Conservation (phyloP, 163 green algal genomes). For the Chlorella variabilis region DNA sequence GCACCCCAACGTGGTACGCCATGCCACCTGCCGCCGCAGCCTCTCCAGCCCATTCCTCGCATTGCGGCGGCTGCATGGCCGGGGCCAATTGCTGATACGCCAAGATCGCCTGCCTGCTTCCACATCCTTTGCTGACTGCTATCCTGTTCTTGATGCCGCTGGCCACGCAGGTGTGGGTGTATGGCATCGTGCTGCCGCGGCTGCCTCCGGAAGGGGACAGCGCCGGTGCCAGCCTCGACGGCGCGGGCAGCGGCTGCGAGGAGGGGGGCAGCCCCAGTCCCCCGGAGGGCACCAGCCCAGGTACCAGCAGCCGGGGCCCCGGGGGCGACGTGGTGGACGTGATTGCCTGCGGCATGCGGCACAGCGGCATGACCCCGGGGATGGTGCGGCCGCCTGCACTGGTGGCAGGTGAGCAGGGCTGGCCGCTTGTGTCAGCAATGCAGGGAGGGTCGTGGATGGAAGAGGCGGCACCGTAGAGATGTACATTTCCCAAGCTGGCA, state of each 20-base stretch:
- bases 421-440: too few relatives aligned
- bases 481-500: too few relatives aligned
- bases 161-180: constrained; percentile 48
- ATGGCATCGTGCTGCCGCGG: constrained; percentile 77
- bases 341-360: constrained; percentile 47
- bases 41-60: too few relatives aligned
- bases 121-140: too few relatives aligned
- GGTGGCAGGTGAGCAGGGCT: constrained; percentile 52
- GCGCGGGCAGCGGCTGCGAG: neutral
- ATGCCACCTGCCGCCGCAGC: too few relatives aligned
- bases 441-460: too few relatives aligned
- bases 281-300: too few relatives aligned
- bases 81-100: too few relatives aligned
- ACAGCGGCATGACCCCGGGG: constrained; percentile 46
- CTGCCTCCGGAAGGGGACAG: constrained; percentile 11
- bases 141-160: too few relatives aligned
- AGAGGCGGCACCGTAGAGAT: too few relatives aligned
- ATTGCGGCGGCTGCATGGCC: neutral
- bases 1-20: constrained; percentile 24
- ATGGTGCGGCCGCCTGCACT: constrained; percentile 74
- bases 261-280: neutral
- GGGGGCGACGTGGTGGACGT: constrained; percentile 56
- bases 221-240: neutral
- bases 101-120: neutral
- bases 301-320: neutral